These are phyloP conservation scores for Aspergillus costaricaensis DNA, from an alignment of 2,329 filamentous ascomycete species.

Conservation along the genomic window DNA sequence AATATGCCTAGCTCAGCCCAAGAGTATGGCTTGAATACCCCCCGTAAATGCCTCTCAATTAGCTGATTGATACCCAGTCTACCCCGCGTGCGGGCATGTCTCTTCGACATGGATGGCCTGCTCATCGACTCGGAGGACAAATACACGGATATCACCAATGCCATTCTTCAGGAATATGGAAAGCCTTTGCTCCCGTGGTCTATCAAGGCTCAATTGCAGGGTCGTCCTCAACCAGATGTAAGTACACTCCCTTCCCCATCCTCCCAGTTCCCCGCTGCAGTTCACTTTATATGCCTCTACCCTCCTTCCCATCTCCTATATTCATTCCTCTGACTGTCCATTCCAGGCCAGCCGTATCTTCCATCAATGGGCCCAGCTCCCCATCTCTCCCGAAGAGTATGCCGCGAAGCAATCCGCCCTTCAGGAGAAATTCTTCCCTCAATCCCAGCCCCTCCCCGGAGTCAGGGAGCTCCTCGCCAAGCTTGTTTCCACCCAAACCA, in stretches of 20 bases:
- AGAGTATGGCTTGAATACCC: constrained; percentile 3
- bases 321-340: not conserved
- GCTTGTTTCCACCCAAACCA: constrained; percentile 37
- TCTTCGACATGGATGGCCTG: constrained; percentile 99
- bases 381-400: constrained; percentile 72
- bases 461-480: constrained; percentile 65
- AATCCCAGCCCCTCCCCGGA: constrained; percentile 75
- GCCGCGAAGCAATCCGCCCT: constrained; percentile 59
- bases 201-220: constrained; percentile 86
- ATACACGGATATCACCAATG: constrained; percentile 83
- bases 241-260: not conserved
- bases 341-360: constrained; percentile 62
- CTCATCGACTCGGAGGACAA: constrained; percentile 90
- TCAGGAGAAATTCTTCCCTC: constrained; percentile 72
- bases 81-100: constrained; percentile 80
- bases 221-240: constrained; percentile 61
- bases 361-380: constrained; percentile 81
- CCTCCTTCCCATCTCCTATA: not conserved
- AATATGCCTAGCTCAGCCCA: constrained; percentile 8
- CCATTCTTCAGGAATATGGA: constrained; percentile 73
- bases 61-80: constrained; percentile 53
- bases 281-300: too few species aligned
- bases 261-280: not conserved
- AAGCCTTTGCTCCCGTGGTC: constrained; percentile 82
- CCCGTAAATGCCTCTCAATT: not conserved